These are phyloP conservation scores for Solanum sejunctum DNA, from an alignment of 257 asterid species.

Conservation along the genomic window DNA sequence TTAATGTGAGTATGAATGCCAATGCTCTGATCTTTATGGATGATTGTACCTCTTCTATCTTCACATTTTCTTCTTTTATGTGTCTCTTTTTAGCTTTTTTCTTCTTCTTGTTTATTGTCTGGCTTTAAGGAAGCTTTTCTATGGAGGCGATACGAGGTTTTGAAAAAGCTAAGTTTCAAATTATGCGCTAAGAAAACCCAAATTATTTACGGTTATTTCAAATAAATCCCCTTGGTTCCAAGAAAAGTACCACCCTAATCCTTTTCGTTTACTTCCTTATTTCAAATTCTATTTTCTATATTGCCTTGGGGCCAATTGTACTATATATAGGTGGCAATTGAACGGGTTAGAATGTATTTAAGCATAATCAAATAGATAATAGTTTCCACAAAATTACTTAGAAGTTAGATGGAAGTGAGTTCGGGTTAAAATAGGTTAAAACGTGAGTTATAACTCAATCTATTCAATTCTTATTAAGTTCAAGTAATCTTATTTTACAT, in stretches of 20 bases:
- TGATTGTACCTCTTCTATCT: slow-evolving; percentile 44
- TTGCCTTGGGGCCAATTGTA: background rate
- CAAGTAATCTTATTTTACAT: too few species aligned
- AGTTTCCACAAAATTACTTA: too few species aligned
- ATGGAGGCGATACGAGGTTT: slow-evolving; percentile 9
- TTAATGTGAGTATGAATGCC: slow-evolving; percentile 45
- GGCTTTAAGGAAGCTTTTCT: background rate
- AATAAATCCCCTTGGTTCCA: background rate
- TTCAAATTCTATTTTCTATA: too few species aligned
- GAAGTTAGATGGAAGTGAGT: too few species aligned
- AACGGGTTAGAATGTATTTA: background rate
- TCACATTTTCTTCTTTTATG: slow-evolving; percentile 9
- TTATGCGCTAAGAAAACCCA: too few species aligned
- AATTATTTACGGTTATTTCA: background rate
- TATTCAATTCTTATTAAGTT: too few species aligned
- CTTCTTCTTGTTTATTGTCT: background rate
- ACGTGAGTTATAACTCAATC: too few species aligned
- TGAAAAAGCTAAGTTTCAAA: background rate
- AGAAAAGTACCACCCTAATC: background rate
- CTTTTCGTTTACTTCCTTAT: background rate
- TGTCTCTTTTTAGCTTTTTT: background rate
- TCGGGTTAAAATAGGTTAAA: too few species aligned
- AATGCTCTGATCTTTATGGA: slow-evolving; percentile 32
- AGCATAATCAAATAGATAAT: background rate
- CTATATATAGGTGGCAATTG: background rate